Evolutionary conservation across 306 rosid genomes (phyloP).

Genomic region (Gynostemma pentaphyllum): DNA sequence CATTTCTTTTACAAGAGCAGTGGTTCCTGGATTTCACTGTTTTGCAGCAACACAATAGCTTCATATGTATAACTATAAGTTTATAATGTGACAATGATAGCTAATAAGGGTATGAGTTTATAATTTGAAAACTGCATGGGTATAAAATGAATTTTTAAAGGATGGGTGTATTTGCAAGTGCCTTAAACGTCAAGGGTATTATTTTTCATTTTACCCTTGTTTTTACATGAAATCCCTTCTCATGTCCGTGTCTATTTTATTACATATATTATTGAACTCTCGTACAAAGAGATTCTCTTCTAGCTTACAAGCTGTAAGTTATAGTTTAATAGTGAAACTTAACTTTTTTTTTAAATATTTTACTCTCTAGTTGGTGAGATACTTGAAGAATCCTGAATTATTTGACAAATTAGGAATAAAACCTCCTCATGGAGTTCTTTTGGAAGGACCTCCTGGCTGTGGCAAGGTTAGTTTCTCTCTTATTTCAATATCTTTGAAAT

Average conservation of each 20-base stretch:
- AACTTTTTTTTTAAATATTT: slow-evolving; percentile 11
- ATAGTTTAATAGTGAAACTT: background rate
- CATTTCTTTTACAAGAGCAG: too few species aligned
- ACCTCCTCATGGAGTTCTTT: slow-evolving; percentile 97
- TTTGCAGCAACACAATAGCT: too few species aligned
- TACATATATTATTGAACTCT: background rate
- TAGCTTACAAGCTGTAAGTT: background rate
- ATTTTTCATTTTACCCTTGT: background rate
- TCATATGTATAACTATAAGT: too few species aligned
- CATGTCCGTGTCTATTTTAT: too few species aligned
- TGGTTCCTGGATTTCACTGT: too few species aligned
- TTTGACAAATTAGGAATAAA: slow-evolving; percentile 96
- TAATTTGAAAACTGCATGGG: too few species aligned
- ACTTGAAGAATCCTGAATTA: slow-evolving; percentile 90
- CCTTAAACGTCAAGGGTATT: too few species aligned
- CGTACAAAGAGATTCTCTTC: background rate
- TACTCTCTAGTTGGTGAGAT: slow-evolving; percentile 76
- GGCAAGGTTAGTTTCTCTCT: slow-evolving; percentile 74
- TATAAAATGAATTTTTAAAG: too few species aligned
- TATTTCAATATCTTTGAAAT: slow-evolving; percentile 9
- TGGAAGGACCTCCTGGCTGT: slow-evolving; percentile 99
- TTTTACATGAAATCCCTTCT: background rate
- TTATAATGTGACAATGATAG: too few species aligned
- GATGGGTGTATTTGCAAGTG: too few species aligned
- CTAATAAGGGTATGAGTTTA: too few species aligned